These are phyloP conservation scores for Trichosporon inkin DNA, from an alignment of 1,284 basidiomycete species.

Conservation along the genomic window DNA sequence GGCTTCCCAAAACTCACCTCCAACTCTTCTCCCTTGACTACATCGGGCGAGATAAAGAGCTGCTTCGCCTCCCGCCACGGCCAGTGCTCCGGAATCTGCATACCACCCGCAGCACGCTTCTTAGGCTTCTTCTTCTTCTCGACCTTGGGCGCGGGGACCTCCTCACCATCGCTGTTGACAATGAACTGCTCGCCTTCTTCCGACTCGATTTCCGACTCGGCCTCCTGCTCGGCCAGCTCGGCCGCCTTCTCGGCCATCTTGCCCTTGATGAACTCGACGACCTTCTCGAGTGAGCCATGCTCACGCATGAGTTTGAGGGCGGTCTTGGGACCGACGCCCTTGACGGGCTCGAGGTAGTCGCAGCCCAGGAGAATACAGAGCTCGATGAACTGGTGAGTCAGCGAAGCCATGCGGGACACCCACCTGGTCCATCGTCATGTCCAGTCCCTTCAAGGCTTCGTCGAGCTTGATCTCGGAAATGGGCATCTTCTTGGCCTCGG, in stretches of 20 bases:
- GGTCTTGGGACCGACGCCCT: conserved; percentile 63
- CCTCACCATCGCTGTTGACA: conserved; percentile 34
- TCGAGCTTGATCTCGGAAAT: conserved; percentile 87
- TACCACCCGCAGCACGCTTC: conserved; percentile 60
- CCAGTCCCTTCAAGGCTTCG: conserved; percentile 77
- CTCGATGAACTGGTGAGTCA: conserved; percentile 74
- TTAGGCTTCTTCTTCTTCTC: conserved; percentile 42
- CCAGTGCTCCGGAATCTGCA: conserved; percentile 86
- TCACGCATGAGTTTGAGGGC: conserved; percentile 91
- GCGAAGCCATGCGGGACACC: conserved; percentile 13
- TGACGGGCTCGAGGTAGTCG: conserved; percentile 76
- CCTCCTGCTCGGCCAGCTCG: conserved; percentile 39
- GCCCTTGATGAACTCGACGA: conserved; percentile 75
- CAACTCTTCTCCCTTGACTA: conserved; percentile 77
- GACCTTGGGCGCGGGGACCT: conserved; percentile 36
- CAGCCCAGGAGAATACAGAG: conserved; percentile 95
- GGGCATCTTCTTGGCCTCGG: conserved; percentile 98
- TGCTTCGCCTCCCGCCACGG: conserved; percentile 92
- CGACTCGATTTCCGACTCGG: conserved; percentile 37
- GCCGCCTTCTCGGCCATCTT: conserved; percentile 59
- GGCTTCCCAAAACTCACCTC: conserved; percentile 58
- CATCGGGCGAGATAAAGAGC: conserved; percentile 84
- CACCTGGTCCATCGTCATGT: conserved; percentile 88
- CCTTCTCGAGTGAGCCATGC: conserved; percentile 69
- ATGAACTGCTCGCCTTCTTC: conserved; percentile 37